A percentile compares a stretch with the other conserved stretches of the same genome.
phyloP scores from a whole-genome alignment of 2,329 filamentous ascomycete species.

The Colletotrichum lentis region DNA sequence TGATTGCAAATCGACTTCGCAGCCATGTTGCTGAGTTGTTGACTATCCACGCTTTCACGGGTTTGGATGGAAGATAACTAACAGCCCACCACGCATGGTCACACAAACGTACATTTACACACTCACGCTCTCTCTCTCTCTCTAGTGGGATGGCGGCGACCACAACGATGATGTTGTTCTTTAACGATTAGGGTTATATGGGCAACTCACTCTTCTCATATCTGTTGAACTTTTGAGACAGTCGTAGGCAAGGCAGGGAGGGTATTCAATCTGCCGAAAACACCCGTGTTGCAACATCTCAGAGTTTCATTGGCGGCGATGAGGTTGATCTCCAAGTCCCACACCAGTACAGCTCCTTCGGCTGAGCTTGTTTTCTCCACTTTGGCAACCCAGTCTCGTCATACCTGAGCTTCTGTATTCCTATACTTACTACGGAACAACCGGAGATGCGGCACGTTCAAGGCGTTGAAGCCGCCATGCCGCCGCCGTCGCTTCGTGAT shows the following conservation, averaged over 20 bases:
- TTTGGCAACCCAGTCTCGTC: neutral
- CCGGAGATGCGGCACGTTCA: neutral
- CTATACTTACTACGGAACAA: neutral
- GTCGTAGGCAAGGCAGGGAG: neutral
- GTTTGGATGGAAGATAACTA: neutral
- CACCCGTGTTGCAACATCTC: neutral
- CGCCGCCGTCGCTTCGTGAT: neutral
- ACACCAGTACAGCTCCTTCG: neutral
- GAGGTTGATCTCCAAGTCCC: neutral
- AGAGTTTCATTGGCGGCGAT: neutral
- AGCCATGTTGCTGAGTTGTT: neutral
- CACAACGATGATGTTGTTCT: neutral
- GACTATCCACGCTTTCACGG: neutral
- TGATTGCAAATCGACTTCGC: neutral
- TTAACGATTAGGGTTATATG: neutral
- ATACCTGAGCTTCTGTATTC: neutral
- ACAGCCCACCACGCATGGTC: too few species aligned
- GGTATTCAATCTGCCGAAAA: neutral
- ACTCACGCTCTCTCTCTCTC: too few species aligned
- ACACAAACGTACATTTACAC: neutral
- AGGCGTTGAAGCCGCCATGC: neutral
- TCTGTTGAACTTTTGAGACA: neutral
- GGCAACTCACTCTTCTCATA: neutral
- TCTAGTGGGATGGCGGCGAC: conserved; percentile 2
- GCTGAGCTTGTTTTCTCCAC: neutral